These are phyloP conservation scores for Amyloporia xantha DNA, from an alignment of 768 basidiomycete species.

Conservation along the genomic window DNA sequence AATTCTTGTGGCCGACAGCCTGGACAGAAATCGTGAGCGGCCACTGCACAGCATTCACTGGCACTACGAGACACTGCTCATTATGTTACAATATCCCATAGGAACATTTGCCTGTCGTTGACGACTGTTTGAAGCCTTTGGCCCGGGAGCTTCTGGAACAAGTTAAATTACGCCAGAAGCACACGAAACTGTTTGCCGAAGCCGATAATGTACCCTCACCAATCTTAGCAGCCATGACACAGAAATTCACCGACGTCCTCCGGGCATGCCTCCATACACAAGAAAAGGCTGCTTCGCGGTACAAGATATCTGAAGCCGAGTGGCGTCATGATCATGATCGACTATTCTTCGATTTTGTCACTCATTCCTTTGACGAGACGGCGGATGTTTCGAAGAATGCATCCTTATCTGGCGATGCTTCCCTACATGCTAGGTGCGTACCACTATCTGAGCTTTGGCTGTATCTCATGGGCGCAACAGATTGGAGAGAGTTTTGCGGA, in stretches of 20 bases:
- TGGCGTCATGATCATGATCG: background rate
- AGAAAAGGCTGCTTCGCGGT: background rate
- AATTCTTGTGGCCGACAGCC: background rate
- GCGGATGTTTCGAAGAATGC: too few relatives aligned
- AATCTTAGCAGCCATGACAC: background rate
- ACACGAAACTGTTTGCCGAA: too few relatives aligned
- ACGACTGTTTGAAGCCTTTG: background rate
- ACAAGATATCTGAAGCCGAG: background rate
- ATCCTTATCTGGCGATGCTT: too few relatives aligned
- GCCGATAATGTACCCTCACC: too few relatives aligned
- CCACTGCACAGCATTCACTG: background rate
- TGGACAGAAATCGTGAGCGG: background rate
- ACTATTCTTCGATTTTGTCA: slow-evolving; percentile 1
- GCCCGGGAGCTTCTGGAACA: background rate
- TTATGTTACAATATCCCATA: too few relatives aligned
- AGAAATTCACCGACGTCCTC: background rate
- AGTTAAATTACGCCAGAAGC: background rate
- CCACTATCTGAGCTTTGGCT: too few relatives aligned
- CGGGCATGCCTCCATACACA: background rate
- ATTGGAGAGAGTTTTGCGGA: too few relatives aligned
- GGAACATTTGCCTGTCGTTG: background rate
- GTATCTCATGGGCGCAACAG: too few relatives aligned
- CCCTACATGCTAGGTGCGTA: too few relatives aligned
- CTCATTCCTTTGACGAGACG: too few relatives aligned
- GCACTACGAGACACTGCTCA: background rate